Conservation (phyloP, 192 early-diverging fungal genomes). For the Rhizoclosmatium globosum region DNA sequence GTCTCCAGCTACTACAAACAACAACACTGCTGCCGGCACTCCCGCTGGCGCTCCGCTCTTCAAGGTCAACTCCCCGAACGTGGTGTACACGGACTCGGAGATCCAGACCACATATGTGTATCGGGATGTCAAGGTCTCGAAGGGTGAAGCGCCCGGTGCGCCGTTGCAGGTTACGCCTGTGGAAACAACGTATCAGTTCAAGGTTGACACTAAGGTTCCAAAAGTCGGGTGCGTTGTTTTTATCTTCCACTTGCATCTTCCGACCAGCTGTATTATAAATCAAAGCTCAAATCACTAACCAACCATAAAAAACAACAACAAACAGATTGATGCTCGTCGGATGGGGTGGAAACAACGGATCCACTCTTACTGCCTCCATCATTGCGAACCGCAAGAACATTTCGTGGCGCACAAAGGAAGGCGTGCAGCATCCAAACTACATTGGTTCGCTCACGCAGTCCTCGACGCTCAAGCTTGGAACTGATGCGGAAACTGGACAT, state of each 20-base stretch:
- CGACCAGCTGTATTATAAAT: neutral
- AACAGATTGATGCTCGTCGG: slow-evolving; percentile 97
- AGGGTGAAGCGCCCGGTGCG: slow-evolving; percentile 7
- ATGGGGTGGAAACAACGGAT: slow-evolving; percentile 99
- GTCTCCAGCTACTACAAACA: slow-evolving; percentile 21
- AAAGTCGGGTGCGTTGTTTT: slow-evolving; percentile 72
- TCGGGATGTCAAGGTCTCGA: slow-evolving; percentile 84
- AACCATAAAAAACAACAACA: neutral
- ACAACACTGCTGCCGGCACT: neutral
- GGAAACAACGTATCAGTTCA: slow-evolving; percentile 89
- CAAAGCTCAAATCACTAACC: neutral
- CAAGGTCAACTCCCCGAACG: slow-evolving; percentile 90
- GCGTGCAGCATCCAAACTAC: slow-evolving; percentile 94
- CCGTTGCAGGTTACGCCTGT: slow-evolving; percentile 80
- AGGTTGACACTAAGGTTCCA: slow-evolving; percentile 83
- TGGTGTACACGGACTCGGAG: slow-evolving; percentile 80
- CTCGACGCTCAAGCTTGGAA: slow-evolving; percentile 95
- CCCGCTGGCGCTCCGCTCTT: slow-evolving; percentile 50
- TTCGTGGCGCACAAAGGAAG: slow-evolving; percentile 93
- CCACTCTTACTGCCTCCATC: slow-evolving; percentile 95
- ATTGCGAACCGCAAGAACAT: slow-evolving; percentile 91
- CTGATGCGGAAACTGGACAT: slow-evolving; percentile 76
- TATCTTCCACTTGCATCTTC: too few species aligned
- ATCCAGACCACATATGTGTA: slow-evolving; percentile 91
- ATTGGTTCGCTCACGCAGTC: slow-evolving; percentile 96